Evolutionary conservation across 2,329 filamentous ascomycete genomes (phyloP).

Genomic region (Neonectria sp.): DNA sequence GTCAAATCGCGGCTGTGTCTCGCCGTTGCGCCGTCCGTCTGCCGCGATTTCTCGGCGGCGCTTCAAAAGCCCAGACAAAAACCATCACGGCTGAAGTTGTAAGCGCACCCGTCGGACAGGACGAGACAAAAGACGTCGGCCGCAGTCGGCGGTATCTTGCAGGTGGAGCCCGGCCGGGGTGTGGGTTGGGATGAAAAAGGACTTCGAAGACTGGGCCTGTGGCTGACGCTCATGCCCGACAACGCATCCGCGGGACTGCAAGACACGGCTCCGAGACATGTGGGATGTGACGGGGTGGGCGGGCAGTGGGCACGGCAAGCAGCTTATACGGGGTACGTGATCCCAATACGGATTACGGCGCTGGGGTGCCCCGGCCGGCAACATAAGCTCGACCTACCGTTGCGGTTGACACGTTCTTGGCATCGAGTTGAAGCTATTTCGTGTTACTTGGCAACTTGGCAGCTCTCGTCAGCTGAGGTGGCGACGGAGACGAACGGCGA

Average conservation of each 20-base stretch:
- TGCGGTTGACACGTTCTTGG: not conserved
- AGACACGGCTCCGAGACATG: not conserved
- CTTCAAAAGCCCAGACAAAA: not conserved
- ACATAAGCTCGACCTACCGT: not conserved
- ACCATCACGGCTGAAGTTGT: too few species aligned
- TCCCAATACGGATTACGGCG: not conserved
- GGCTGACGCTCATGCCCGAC: not conserved
- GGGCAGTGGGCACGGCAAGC: not conserved
- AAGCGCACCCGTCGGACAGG: too few species aligned
- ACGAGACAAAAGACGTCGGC: not conserved
- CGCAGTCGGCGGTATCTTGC: not conserved
- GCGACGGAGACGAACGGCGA: not conserved
- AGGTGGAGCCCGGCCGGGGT: not conserved
- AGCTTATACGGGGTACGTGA: not conserved
- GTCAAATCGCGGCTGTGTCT: slow-evolving; percentile 7
- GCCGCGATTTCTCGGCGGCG: slow-evolving; percentile 9
- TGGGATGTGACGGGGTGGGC: not conserved
- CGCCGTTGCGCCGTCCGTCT: not conserved
- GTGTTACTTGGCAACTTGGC: not conserved
- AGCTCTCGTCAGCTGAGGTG: slow-evolving; percentile 5
- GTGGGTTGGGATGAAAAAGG: not conserved
- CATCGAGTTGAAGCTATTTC: slow-evolving; percentile 5
- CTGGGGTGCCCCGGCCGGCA: too few species aligned
- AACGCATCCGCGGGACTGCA: not conserved
- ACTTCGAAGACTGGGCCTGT: not conserved